Evolutionary conservation across 768 basidiomycete genomes (phyloP), one percentile per base, ranked within the genome.

Genomic region (Exsudoporus frostii): DNA sequence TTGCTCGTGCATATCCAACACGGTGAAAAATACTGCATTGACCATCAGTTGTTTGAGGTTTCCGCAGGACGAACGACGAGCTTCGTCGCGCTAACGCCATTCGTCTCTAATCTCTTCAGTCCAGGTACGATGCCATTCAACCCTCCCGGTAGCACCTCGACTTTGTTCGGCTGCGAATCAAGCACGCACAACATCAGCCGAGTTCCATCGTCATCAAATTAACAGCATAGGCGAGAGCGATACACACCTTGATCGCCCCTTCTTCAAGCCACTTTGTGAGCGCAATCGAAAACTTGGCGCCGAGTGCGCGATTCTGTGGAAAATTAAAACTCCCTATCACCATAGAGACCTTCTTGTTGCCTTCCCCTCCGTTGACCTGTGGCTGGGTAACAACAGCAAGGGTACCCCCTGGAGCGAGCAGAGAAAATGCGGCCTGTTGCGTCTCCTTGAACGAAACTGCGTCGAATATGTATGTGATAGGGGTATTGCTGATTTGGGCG

Each of bases 71-170:
- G 69, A 1, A 65, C 71, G 8, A 79, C 64, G 4, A 77, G 55
- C 61, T 78, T 79, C n/a, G 58, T 59, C 1, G 68, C 76, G 27
- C 74, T 78, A 24, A 77, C 57, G 7, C 70, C 59, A 7, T 59
- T 39, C 5, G 9, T 54, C 55, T 61, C 51, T 49, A 77, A 36
- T 39, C 63, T 61, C 45, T 63, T 55, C 51, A 79, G 34, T 3
- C 70, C 74, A 36, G 56, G 57, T 0, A 45, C 52, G 8, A 78
- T 63, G 7, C 69, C 74, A 0, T 57, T 59, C 17, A 78, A 51
- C 0, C 76, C 75, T 15, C 64, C 62, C 1, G 74, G 67, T 15
- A 79, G 45, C 6, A 75, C 65, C 54, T 78, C 72, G 15, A 74
- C 58, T 17, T 58, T 55, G 48, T 70, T 72, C 1, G 74, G 75